phyloP scores from a whole-genome alignment of 768 basidiomycete genomes.

The Rhizopogon vinicolor region DNA sequence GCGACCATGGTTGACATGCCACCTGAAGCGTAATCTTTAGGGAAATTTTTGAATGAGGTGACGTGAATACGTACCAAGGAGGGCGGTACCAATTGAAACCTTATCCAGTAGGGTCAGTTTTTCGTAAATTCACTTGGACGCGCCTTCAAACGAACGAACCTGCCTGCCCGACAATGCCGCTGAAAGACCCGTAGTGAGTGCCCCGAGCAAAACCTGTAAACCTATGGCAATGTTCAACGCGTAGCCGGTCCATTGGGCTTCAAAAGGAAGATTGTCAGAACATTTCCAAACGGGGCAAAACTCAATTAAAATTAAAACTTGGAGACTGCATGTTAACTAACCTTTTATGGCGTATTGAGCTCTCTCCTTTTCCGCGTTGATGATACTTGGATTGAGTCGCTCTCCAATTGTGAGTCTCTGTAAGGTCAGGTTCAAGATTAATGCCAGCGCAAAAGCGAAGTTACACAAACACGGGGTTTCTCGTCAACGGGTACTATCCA shows the following conservation, averaged over 20 bases:
- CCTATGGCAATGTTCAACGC: conserved; percentile 49
- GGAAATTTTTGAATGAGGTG: neutral
- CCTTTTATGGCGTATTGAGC: conserved; percentile 45
- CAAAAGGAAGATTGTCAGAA: conserved; percentile 1
- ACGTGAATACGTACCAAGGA: conserved; percentile 29
- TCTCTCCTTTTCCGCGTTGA: conserved; percentile 39
- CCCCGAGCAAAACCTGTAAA: conserved; percentile 59
- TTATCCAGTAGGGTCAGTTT: conserved; percentile 3
- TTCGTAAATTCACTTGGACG: neutral
- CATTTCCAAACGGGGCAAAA: neutral
- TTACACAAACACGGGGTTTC: conserved; percentile 14
- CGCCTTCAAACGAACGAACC: conserved; percentile 31
- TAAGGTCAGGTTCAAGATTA: neutral
- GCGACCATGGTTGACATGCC: conserved; percentile 64
- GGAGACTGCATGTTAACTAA: conserved; percentile 2
- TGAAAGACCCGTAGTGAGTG: conserved; percentile 64
- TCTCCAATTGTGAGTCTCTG: conserved; percentile 40
- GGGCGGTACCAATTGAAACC: conserved; percentile 25
- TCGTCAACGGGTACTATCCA: conserved; percentile 22
- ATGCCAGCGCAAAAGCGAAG: neutral
- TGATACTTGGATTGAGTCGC: conserved; percentile 52
- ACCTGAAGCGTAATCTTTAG: conserved; percentile 29
- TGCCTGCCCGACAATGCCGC: conserved; percentile 36
- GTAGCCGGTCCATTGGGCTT: conserved; percentile 29
- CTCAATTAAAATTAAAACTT: too few species aligned